These are phyloP conservation scores for Amphicarpaea edgeworthii DNA, from an alignment of 306 rosid genomes.

Conservation along the genomic window DNA sequence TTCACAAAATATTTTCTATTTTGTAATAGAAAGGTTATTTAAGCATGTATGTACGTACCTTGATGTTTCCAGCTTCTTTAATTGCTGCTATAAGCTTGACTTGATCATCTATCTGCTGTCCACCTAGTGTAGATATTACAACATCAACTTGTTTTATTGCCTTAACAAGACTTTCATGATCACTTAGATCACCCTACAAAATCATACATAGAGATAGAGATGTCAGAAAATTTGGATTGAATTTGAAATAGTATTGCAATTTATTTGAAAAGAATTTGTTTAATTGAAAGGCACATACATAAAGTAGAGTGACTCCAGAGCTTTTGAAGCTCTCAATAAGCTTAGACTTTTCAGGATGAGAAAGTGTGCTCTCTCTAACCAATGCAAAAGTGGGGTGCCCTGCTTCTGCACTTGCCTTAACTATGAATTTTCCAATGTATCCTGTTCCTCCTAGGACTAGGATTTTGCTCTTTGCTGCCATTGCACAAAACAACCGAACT, in stretches of 20 bases:
- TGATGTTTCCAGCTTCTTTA: constrained; percentile 58
- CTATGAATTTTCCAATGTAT: constrained; percentile 51
- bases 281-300: constrained; percentile 37
- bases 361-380: constrained; percentile 40
- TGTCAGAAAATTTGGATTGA: background rate
- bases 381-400: constrained; percentile 54
- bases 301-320: constrained; percentile 42
- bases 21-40: background rate
- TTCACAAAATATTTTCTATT: no score
- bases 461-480: constrained; percentile 54
- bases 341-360: constrained; percentile 48
- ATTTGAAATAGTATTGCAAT: background rate
- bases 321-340: constrained; percentile 51
- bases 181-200: constrained; percentile 48
- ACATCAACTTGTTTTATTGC: constrained; percentile 60
- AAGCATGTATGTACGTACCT: constrained; percentile 46
- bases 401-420: constrained; percentile 50
- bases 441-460: constrained; percentile 55
- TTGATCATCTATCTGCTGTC: constrained; percentile 43
- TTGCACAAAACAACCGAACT: background rate
- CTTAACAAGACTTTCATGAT: constrained; percentile 48
- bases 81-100: constrained; percentile 53
- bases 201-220: background rate
- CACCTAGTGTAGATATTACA: constrained; percentile 51
- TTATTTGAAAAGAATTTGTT: background rate